These are phyloP conservation scores for Sporothrix pallida DNA, from an alignment of 2,329 filamentous ascomycete species.

Conservation along the genomic window DNA sequence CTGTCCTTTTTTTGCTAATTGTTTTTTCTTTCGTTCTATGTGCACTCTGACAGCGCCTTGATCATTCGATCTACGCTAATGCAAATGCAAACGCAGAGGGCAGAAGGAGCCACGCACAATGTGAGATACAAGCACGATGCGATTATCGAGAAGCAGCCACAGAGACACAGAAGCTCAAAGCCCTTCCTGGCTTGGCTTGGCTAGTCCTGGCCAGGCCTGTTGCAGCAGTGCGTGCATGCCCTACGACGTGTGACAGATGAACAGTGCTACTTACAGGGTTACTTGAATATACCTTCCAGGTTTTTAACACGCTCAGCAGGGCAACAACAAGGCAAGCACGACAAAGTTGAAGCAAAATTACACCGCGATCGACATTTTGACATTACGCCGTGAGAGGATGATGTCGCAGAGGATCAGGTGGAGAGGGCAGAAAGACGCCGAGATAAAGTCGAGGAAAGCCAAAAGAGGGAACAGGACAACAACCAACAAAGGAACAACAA, in stretches of 20 bases:
- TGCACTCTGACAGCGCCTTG: background rate
- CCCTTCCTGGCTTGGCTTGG: background rate
- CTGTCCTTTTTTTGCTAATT: background rate
- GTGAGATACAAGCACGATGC: background rate
- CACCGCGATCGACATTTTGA: conserved; percentile 4
- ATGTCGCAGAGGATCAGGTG: background rate
- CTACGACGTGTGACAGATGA: conserved; percentile 8
- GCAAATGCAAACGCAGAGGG: background rate
- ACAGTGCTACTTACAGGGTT: background rate
- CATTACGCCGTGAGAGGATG: background rate
- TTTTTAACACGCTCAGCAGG: background rate
- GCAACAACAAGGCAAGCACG: background rate
- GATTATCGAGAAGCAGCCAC: conserved; percentile 24
- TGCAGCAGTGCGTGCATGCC: background rate
- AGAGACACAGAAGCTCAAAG: background rate
- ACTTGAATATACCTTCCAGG: background rate
- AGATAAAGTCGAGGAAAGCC: background rate
- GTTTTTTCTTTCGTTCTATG: background rate
- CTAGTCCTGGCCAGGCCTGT: background rate
- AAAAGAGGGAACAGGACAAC: background rate
- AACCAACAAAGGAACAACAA: background rate
- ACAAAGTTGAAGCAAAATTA: background rate
- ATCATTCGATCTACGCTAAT: conserved; percentile 22
- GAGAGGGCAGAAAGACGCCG: background rate
- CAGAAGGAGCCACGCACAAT: conserved; percentile 1